These are phyloP conservation scores for Penicillium malachiteum DNA, from an alignment of 495 filamentous ascomycete species.

Conservation along the genomic window DNA sequence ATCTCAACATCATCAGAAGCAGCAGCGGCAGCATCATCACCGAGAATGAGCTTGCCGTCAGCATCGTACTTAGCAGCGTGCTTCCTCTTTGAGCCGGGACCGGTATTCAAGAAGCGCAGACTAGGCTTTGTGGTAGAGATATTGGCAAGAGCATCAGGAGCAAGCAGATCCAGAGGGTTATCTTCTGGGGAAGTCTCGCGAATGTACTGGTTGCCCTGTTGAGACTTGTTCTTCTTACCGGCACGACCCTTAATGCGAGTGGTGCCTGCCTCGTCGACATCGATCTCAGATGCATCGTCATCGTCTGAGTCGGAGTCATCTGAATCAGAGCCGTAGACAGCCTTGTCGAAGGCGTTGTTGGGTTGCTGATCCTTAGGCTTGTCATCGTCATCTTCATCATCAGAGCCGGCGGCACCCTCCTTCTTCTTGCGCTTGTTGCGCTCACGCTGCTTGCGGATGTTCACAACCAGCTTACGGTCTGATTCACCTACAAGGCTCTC, in stretches of 20 bases:
- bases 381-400: constrained; percentile 44
- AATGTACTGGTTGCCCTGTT: constrained; percentile 73
- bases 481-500: constrained; percentile 71
- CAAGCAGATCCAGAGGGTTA: constrained; percentile 91
- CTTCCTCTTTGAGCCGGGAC: constrained; percentile 44
- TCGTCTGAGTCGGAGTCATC: constrained; percentile 62
- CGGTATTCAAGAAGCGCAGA: constrained; percentile 45
- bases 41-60: constrained; percentile 88
- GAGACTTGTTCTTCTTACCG: constrained; percentile 28
- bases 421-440: constrained; percentile 82
- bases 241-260: constrained; percentile 30
- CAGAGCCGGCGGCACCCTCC: constrained; percentile 52
- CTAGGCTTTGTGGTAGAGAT: constrained; percentile 90
- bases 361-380: constrained; percentile 46
- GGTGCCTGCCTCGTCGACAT: constrained; percentile 44
- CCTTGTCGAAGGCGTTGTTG: constrained; percentile 92
- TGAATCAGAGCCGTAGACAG: constrained; percentile 86
- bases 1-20: constrained; percentile 54
- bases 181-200: constrained; percentile 77
- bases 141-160: constrained; percentile 81
- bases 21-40: constrained; percentile 47
- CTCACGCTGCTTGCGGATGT: constrained; percentile 92
- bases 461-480: constrained; percentile 84
- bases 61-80: constrained; percentile 66
- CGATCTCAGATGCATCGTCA: constrained; percentile 57